phyloP scores from a whole-genome alignment of 768 basidiomycete genomes.

The Suillus clintonianus region DNA sequence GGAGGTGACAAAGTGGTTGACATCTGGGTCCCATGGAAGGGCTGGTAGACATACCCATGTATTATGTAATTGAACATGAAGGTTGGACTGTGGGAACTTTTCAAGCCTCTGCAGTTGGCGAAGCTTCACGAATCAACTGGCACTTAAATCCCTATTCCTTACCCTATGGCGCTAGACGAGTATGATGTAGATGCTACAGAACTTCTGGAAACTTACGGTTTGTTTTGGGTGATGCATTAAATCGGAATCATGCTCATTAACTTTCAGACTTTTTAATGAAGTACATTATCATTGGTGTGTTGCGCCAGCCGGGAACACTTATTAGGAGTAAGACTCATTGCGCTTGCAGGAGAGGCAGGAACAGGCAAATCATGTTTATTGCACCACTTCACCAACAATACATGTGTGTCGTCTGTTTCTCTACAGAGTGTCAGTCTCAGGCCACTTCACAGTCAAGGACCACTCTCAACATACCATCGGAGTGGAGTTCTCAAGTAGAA shows the following conservation, averaged over 20 bases:
- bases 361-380: constrained; percentile 97
- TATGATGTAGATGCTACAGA: constrained; percentile 86
- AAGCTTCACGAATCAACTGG: neutral
- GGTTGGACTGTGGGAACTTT: neutral
- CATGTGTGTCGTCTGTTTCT: constrained; percentile 61
- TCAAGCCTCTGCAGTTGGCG: neutral
- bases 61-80: constrained; percentile 2
- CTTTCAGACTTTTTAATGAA: constrained; percentile 94
- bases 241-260: constrained; percentile 16
- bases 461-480: constrained; percentile 98
- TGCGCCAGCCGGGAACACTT: constrained; percentile 5
- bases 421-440: constrained; percentile 7
- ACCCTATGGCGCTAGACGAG: constrained; percentile 60
- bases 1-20: constrained; percentile 62
- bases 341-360: constrained; percentile 81
- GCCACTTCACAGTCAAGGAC: constrained; percentile 75
- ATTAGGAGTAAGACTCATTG: constrained; percentile 6
- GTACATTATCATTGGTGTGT: constrained; percentile 91
- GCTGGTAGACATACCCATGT: constrained; percentile 53
- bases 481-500: constrained; percentile 95
- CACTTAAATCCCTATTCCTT: constrained; percentile 7
- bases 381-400: constrained; percentile 95
- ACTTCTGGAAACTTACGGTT: constrained; percentile 92
- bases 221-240: constrained; percentile 14
- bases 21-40: constrained; percentile 90